Evolutionary conservation across 2,329 filamentous ascomycete genomes (phyloP).

Genomic region (Penicillium sp.): DNA sequence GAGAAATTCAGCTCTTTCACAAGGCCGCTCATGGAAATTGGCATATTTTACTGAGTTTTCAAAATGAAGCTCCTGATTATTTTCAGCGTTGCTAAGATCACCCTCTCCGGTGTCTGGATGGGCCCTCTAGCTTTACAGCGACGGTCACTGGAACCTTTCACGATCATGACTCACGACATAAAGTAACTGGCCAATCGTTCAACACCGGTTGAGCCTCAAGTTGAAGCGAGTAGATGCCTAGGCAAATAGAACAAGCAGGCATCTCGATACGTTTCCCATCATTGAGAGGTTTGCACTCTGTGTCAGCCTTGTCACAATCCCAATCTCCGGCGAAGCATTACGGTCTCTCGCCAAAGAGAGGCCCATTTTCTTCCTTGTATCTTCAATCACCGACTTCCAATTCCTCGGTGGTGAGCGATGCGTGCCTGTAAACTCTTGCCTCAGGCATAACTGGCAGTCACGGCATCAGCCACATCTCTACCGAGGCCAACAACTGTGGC

Average conservation of each 20-base stretch:
- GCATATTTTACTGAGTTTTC: too few species aligned
- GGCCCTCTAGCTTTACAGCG: too few species aligned
- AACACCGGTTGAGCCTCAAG: background rate
- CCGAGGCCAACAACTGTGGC: too few species aligned
- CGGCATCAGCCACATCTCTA: too few species aligned
- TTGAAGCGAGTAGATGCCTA: background rate
- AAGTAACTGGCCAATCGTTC: too few species aligned
- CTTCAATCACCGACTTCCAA: conserved; percentile 58
- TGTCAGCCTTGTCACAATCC: background rate
- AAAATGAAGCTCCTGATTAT: too few species aligned
- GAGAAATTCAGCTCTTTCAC: conserved; percentile 2
- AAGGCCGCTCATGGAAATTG: background rate
- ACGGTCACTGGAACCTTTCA: too few species aligned
- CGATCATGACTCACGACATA: too few species aligned
- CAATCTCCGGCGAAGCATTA: conserved; percentile 3
- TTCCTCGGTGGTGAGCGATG: conserved; percentile 67
- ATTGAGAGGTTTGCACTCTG: background rate
- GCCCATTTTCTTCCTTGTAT: conserved; percentile 48
- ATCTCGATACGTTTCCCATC: background rate
- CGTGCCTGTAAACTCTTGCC: conserved; percentile 49
- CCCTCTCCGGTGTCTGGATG: background rate
- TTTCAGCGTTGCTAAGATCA: too few species aligned
- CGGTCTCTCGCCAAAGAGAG: conserved; percentile 22
- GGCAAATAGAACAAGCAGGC: background rate
- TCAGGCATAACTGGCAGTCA: too few species aligned